Conservation (phyloP, 2,329 filamentous ascomycete species). For the Curvularia lunata region DNA sequence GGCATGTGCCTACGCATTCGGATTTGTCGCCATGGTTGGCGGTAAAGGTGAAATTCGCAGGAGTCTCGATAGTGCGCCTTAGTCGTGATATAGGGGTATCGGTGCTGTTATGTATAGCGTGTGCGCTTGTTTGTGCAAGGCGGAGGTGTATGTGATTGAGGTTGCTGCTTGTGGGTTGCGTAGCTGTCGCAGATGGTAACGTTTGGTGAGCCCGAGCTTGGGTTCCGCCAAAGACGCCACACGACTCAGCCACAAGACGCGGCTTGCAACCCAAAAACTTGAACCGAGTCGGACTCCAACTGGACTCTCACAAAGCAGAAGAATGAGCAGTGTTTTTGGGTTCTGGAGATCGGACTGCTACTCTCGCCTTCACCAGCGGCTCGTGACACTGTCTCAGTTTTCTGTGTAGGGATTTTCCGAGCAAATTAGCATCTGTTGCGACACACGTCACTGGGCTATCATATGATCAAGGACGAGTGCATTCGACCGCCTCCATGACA, state of each 20-base stretch:
- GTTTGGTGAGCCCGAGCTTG: slow-evolving; percentile 22
- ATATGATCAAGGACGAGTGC: slow-evolving; percentile 1
- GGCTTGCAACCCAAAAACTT: neutral
- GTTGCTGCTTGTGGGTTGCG: slow-evolving; percentile 28
- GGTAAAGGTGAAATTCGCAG: slow-evolving; percentile 10
- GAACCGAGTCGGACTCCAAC: neutral
- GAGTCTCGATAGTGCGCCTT: slow-evolving; percentile 5
- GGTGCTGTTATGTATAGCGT: slow-evolving; percentile 18
- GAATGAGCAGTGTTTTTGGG: neutral
- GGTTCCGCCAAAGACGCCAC: slow-evolving; percentile 19
- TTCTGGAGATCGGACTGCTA: neutral
- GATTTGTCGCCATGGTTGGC: slow-evolving; percentile 51
- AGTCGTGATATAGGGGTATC: slow-evolving; percentile 14
- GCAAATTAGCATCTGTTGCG: neutral
- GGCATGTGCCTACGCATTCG: slow-evolving; percentile 48
- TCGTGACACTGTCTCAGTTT: neutral
- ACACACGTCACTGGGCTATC: slow-evolving; percentile 13
- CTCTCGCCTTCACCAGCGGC: neutral
- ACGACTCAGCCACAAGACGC: slow-evolving; percentile 14
- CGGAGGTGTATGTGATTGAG: slow-evolving; percentile 28
- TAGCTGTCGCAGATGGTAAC: slow-evolving; percentile 26
- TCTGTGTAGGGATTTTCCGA: neutral
- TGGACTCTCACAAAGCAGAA: neutral
- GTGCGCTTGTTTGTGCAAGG: slow-evolving; percentile 16
- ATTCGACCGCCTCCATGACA: neutral